Evolutionary conservation across 176 grass and related monocot genomes (phyloP).

Genomic region (Cenchrus fungigraminus): DNA sequence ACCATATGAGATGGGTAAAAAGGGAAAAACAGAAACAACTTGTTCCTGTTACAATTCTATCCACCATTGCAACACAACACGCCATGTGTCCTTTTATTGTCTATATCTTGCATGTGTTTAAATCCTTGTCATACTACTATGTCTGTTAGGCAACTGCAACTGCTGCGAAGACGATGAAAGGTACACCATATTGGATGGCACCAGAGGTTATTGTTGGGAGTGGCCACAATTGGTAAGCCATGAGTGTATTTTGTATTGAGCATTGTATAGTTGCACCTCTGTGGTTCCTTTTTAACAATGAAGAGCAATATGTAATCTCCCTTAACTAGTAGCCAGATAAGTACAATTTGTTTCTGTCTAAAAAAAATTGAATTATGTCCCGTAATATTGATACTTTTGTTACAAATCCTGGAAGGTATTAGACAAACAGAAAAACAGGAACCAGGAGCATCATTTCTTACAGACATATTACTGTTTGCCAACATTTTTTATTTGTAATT

Average conservation of each 20-base stretch:
- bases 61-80: background rate
- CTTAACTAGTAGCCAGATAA: background rate
- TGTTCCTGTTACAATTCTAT: conserved; percentile 5
- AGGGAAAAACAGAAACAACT: background rate
- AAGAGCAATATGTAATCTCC: background rate
- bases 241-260: background rate
- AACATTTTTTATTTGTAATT: background rate
- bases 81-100: background rate
- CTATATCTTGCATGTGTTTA: background rate
- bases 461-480: background rate
- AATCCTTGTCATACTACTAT: background rate
- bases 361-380: background rate
- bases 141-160: conserved; percentile 73
- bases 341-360: background rate
- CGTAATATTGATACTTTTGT: background rate
- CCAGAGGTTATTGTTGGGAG: conserved; percentile 95
- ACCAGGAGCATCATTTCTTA: background rate
- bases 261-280: conserved; percentile 13
- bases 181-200: conserved; percentile 93
- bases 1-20: background rate
- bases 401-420: background rate
- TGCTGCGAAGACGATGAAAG: conserved; percentile 89
- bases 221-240: conserved; percentile 77
- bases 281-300: background rate
- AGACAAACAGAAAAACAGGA: background rate